A percentile compares a stretch with the other conserved stretches of the same genome.
Evolutionary conservation across 139 green algal species (phyloP).

Genomic region (Chlorella vulgaris): DNA sequence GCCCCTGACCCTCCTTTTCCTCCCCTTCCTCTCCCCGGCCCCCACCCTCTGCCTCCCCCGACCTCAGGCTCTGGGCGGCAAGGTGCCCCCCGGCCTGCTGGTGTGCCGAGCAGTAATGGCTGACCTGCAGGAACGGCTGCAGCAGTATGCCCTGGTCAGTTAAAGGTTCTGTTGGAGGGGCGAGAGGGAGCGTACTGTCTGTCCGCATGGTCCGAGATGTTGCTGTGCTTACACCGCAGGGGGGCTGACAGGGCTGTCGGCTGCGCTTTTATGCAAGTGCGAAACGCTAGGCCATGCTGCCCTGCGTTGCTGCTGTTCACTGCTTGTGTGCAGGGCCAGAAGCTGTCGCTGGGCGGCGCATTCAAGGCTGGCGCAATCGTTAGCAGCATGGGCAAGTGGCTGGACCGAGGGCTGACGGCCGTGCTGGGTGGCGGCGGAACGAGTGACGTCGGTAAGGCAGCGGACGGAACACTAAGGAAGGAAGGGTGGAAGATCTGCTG

Average conservation of each 20-base stretch:
- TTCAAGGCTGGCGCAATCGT: conserved; percentile 44
- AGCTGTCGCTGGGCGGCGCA: conserved; percentile 35
- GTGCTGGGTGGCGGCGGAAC: conserved; percentile 50
- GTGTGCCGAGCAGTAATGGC: conserved; percentile 33
- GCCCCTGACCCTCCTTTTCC: no score
- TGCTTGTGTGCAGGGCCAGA: conserved; percentile 28
- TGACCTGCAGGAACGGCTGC: conserved; percentile 48
- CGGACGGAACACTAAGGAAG: no score
- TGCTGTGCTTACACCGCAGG: no score
- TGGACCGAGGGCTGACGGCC: conserved; percentile 60
- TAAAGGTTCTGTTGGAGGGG: no score
- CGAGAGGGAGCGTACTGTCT: no score
- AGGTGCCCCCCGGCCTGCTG: conserved; percentile 46
- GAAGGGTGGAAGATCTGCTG: no score
- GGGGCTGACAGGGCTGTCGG: no score
- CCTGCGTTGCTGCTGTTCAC: background rate
- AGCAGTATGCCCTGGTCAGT: conserved; percentile 47
- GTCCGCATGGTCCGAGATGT: no score
- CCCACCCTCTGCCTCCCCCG: no score
- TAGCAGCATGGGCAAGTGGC: conserved; percentile 52
- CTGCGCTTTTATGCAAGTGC: no score
- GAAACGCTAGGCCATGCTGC: no score
- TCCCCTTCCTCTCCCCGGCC: no score
- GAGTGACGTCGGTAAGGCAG: background rate
- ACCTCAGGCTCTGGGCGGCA: conserved; percentile 17